A percentile compares a stretch with the other conserved stretches of the same genome.
phyloP scores from a whole-genome alignment of 768 basidiomycete species.

The Russula sp. region DNA sequence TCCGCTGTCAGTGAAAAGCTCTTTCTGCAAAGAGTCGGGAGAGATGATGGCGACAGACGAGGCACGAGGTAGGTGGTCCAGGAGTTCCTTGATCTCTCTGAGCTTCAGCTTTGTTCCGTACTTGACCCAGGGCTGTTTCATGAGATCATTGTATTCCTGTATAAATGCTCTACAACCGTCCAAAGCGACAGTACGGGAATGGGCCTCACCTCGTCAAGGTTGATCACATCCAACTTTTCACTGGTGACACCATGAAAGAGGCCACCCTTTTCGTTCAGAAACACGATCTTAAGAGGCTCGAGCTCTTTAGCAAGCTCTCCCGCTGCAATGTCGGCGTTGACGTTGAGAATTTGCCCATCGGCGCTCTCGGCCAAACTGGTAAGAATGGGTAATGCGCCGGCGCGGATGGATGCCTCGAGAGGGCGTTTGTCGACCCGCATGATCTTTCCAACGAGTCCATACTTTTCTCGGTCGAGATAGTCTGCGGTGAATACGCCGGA shows the following conservation, averaged over 20 bases:
- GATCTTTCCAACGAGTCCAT: slow-evolving; percentile 93
- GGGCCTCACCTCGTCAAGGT: slow-evolving; percentile 80
- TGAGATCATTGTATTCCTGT: slow-evolving; percentile 90
- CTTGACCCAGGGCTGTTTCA: slow-evolving; percentile 99
- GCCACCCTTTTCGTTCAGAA: slow-evolving; percentile 97
- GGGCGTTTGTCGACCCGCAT: slow-evolving; percentile 94
- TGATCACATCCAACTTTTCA: slow-evolving; percentile 93
- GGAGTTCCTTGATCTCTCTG: slow-evolving; percentile 97
- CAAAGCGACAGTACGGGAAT: slow-evolving; percentile 1
- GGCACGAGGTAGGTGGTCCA: slow-evolving; percentile 95
- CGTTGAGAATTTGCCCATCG: slow-evolving; percentile 98
- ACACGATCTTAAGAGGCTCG: slow-evolving; percentile 98
- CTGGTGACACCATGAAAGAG: slow-evolving; percentile 96
- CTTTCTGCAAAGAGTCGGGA: slow-evolving; percentile 86
- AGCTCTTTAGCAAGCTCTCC: slow-evolving; percentile 97
- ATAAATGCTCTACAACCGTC: not conserved
- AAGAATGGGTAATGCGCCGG: slow-evolving; percentile 92
- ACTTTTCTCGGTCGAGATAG: slow-evolving; percentile 92
- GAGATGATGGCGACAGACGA: slow-evolving; percentile 99
- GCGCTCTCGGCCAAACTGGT: slow-evolving; percentile 91
- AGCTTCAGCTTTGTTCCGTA: slow-evolving; percentile 98
- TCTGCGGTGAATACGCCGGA: slow-evolving; percentile 97
- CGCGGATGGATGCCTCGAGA: slow-evolving; percentile 92
- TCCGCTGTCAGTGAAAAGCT: slow-evolving; percentile 97
- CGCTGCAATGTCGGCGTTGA: slow-evolving; percentile 97